Evolutionary conservation across 768 basidiomycete species (phyloP).

Genomic region (Termitomyces sp.): DNA sequence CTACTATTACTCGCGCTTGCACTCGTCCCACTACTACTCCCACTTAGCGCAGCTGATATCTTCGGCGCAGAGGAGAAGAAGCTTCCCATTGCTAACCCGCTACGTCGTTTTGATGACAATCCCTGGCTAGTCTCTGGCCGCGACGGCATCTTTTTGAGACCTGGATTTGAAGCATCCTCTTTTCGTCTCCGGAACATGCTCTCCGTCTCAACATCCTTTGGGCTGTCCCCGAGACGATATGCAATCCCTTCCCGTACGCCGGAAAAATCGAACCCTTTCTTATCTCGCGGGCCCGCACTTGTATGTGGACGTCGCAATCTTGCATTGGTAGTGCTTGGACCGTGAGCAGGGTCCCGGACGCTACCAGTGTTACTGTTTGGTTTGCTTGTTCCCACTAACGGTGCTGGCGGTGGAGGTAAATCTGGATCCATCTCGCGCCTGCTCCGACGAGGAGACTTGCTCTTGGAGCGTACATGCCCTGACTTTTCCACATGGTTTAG

Average conservation of each 20-base stretch:
- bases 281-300: slow-evolving; percentile 66
- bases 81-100: slow-evolving; percentile 13
- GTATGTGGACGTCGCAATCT: slow-evolving; percentile 59
- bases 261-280: slow-evolving; percentile 32
- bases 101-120: slow-evolving; percentile 10
- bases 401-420: slow-evolving; percentile 34
- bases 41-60: slow-evolving; percentile 21
- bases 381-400: slow-evolving; percentile 16
- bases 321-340: background rate
- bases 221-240: background rate
- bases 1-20: slow-evolving; percentile 15
- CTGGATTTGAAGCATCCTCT: slow-evolving; percentile 1
- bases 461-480: slow-evolving; percentile 45
- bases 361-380: slow-evolving; percentile 8
- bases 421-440: slow-evolving; percentile 28
- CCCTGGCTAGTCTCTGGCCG: slow-evolving; percentile 15
- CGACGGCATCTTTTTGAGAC: background rate
- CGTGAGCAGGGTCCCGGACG: slow-evolving; percentile 2
- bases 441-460: slow-evolving; percentile 48
- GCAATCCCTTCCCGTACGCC: slow-evolving; percentile 1
- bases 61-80: slow-evolving; percentile 17
- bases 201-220: slow-evolving; percentile 1
- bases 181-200: slow-evolving; percentile 2
- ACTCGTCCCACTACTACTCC: slow-evolving; percentile 28
- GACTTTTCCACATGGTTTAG: slow-evolving; percentile 19